Conservation (phyloP, 345 rosid species). For the Brassica carinata region DNA sequence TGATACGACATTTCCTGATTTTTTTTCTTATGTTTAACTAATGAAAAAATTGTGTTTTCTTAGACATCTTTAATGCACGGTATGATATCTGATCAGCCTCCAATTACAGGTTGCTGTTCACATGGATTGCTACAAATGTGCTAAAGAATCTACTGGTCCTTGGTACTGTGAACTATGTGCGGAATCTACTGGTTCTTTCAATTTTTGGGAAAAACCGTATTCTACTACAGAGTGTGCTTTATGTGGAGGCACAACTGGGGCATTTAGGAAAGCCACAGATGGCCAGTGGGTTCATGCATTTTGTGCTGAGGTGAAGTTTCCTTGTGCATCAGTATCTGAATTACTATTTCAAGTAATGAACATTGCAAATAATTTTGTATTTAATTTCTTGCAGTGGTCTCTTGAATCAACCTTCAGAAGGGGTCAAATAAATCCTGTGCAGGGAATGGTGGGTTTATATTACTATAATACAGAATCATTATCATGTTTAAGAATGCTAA, state of each 20-base stretch:
- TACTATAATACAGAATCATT: constrained; percentile 1
- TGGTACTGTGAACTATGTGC: constrained; percentile 96
- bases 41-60: constrained; percentile 6
- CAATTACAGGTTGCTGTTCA: constrained; percentile 85
- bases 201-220: constrained; percentile 68
- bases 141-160: constrained; percentile 79
- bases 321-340: neutral
- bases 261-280: constrained; percentile 79
- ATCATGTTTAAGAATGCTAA: constrained; percentile 7
- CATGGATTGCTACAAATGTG: constrained; percentile 87
- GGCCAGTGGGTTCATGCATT: constrained; percentile 95
- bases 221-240: constrained; percentile 70
- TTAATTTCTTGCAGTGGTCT: constrained; percentile 69
- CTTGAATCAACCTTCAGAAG: constrained; percentile 85
- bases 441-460: constrained; percentile 78
- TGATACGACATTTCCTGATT: constrained; percentile 31
- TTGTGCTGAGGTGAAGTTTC: constrained; percentile 84
- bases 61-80: neutral
- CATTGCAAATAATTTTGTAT: constrained; percentile 17
- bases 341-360: constrained; percentile 10
- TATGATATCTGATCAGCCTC: constrained; percentile 34
- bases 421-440: constrained; percentile 91
- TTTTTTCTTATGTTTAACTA: neutral
- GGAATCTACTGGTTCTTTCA: constrained; percentile 65
- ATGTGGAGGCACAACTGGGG: constrained; percentile 92